Conservation (phyloP, 345 rosid genomes). For the Corchorus olitorius region DNA sequence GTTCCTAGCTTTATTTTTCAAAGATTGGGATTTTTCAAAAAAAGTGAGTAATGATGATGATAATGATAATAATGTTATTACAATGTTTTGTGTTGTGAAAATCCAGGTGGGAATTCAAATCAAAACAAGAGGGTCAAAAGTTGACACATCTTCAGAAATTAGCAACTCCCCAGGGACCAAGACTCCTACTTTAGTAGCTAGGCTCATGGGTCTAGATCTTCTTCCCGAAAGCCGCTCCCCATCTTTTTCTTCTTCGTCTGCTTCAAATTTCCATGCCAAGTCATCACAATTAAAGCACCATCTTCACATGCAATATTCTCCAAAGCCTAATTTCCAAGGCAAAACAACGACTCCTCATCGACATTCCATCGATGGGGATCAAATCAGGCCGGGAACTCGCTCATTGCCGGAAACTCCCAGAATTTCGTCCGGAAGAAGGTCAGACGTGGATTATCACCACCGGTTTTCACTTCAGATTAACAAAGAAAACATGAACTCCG, state of each 20-base stretch:
- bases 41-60: conserved; percentile 33
- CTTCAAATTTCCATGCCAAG: conserved; percentile 24
- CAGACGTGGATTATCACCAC: conserved; percentile 67
- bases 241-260: conserved; percentile 42
- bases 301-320: conserved; percentile 18
- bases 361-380: conserved; percentile 40
- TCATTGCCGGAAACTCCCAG: conserved; percentile 89
- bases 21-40: conserved; percentile 23
- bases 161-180: conserved; percentile 70
- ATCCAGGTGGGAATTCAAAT: conserved; percentile 73
- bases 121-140: conserved; percentile 54
- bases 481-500: conserved; percentile 54
- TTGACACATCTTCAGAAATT: conserved; percentile 52
- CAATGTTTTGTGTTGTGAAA: conserved; percentile 13
- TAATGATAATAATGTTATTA: conserved; percentile 16
- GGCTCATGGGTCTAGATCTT: conserved; percentile 95
- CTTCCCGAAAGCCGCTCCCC: conserved; percentile 68
- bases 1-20: conserved; percentile 21
- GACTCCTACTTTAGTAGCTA: conserved; percentile 83
- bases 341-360: conserved; percentile 21
- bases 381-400: conserved; percentile 41
- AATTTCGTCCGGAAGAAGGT: conserved; percentile 72
- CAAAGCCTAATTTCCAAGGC: conserved; percentile 29
- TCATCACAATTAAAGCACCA: conserved; percentile 18
- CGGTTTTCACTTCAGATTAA: conserved; percentile 77